Evolutionary conservation across 176 grass and related monocot species (phyloP).

Genomic region (Chrysopogon serrulatus): DNA sequence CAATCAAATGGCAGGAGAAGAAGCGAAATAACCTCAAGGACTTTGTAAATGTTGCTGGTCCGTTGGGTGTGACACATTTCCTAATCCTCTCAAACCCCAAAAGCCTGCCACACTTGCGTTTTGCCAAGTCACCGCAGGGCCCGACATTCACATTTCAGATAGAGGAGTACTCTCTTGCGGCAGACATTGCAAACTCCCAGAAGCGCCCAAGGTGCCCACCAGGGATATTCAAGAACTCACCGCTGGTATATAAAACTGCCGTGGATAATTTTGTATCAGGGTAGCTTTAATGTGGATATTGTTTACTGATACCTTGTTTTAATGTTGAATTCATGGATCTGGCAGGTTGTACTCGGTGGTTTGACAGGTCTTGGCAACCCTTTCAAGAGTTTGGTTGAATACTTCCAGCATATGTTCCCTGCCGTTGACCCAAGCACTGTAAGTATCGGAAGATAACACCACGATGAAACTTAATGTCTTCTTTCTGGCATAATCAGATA

Average conservation of each 20-base stretch:
- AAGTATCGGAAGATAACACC: not conserved
- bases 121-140: conserved; percentile 45
- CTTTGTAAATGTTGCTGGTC: conserved; percentile 52
- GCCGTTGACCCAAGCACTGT: conserved; percentile 59
- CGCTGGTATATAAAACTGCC: conserved; percentile 25
- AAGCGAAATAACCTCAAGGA: conserved; percentile 70
- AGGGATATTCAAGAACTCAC: conserved; percentile 55
- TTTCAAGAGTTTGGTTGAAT: conserved; percentile 35
- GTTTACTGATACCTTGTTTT: not conserved
- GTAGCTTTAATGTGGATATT: not conserved
- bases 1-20: conserved; percentile 46
- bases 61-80: conserved; percentile 65
- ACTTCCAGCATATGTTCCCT: conserved; percentile 56
- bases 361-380: conserved; percentile 36
- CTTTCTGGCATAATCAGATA: not conserved
- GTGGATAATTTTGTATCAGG: not conserved
- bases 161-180: conserved; percentile 44
- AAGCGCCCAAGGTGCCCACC: conserved; percentile 48
- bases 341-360: conserved; percentile 49
- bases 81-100: conserved; percentile 59
- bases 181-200: conserved; percentile 52
- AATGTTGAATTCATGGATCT: conserved; percentile 1
- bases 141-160: conserved; percentile 55
- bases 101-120: conserved; percentile 44
- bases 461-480: not conserved